Conservation (phyloP, 2,329 filamentous ascomycete genomes). For the Trichophyton mentagrophytes region DNA sequence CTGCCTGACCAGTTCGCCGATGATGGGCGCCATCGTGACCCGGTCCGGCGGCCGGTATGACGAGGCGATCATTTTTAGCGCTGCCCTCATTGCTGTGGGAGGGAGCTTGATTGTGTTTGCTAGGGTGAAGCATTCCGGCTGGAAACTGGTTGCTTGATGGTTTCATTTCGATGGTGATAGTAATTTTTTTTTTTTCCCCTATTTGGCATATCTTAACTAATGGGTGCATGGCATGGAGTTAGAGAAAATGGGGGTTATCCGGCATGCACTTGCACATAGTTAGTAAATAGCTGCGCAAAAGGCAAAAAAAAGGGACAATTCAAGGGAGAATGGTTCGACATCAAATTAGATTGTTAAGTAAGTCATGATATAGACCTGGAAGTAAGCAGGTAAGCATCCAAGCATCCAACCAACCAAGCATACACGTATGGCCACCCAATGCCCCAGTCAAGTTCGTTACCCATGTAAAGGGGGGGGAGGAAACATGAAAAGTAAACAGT, state of each 20-base stretch:
- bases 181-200: neutral
- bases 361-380: neutral
- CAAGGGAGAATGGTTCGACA: too few species aligned
- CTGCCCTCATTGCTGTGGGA: conserved; percentile 3
- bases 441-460: neutral
- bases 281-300: too few species aligned
- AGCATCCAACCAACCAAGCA: neutral
- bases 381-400: neutral
- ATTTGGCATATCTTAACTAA: neutral
- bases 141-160: conserved; percentile 7
- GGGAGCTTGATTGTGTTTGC: conserved; percentile 7
- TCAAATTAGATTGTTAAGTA: neutral
- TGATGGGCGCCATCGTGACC: conserved; percentile 12
- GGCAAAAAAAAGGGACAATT: neutral
- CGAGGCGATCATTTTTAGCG: conserved; percentile 10
- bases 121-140: conserved; percentile 7
- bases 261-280: too few species aligned
- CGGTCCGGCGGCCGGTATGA: conserved; percentile 4
- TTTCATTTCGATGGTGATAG: neutral
- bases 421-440: neutral
- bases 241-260: neutral
- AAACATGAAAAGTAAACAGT: neutral
- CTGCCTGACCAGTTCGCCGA: conserved; percentile 11
- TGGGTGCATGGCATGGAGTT: neutral
- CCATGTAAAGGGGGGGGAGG: neutral